phyloP scores from a whole-genome alignment of 2,329 filamentous ascomycete species.

The Corynespora cassiicola region DNA sequence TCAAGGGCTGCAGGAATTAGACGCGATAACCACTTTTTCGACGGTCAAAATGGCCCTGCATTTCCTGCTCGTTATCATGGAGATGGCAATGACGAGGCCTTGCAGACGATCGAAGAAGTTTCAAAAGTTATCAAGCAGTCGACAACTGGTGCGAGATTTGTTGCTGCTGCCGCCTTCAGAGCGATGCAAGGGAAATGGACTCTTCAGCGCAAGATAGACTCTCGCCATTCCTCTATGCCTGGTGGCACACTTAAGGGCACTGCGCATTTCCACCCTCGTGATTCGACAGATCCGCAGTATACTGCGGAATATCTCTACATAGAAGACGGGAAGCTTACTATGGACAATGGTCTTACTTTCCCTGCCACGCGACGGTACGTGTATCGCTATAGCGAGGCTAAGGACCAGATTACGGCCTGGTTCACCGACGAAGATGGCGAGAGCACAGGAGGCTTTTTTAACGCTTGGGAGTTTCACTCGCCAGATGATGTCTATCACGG shows the following conservation, averaged over 20 bases:
- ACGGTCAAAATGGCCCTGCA: conserved; percentile 57
- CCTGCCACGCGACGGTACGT: conserved; percentile 71
- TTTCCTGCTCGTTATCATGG: conserved; percentile 41
- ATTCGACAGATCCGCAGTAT: conserved; percentile 55
- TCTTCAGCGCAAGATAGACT: conserved; percentile 64
- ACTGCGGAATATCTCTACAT: conserved; percentile 68
- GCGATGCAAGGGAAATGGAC: conserved; percentile 75
- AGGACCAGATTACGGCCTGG: conserved; percentile 73
- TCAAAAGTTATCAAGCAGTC: conserved; percentile 48
- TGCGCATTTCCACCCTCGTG: conserved; percentile 68
- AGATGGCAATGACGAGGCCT: conserved; percentile 41
- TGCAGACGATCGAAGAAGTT: conserved; percentile 56
- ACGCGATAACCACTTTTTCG: conserved; percentile 47
- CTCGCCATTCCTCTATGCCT: conserved; percentile 63
- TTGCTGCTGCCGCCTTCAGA: conserved; percentile 72
- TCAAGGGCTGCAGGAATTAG: conserved; percentile 63
- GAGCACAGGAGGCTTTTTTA: conserved; percentile 76
- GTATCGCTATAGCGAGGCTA: conserved; percentile 70
- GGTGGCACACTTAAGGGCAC: conserved; percentile 70
- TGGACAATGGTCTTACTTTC: conserved; percentile 63
- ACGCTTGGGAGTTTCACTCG: conserved; percentile 69
- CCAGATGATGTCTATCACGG: conserved; percentile 47
- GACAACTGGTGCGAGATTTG: conserved; percentile 57
- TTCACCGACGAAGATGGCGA: conserved; percentile 76
- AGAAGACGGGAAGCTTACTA: conserved; percentile 70